These are phyloP conservation scores for Zygoascus biomembranicola DNA, from an alignment of 805 yeast species.

Conservation along the genomic window DNA sequence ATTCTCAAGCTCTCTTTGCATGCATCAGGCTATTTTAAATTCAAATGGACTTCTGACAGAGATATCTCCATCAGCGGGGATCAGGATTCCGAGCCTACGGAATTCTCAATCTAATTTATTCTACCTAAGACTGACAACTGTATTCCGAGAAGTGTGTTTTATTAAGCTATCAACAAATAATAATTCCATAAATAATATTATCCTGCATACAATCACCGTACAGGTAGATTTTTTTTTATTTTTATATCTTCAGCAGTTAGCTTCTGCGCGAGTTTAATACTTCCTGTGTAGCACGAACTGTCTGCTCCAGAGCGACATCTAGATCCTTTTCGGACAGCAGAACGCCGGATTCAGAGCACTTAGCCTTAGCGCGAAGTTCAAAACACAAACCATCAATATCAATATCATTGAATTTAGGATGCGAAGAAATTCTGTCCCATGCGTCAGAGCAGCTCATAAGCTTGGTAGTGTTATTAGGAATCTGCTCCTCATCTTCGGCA, in stretches of 20 bases:
- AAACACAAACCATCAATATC: slow-evolving; percentile 91
- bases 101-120: background rate
- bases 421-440: slow-evolving; percentile 93
- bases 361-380: slow-evolving; percentile 87
- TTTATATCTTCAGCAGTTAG: background rate
- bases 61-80: slow-evolving; percentile 1
- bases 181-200: background rate
- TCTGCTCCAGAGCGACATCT: slow-evolving; percentile 35
- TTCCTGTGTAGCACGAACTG: background rate
- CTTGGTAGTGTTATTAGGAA: slow-evolving; percentile 24
- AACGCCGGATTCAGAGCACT: slow-evolving; percentile 89
- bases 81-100: background rate
- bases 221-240: background rate
- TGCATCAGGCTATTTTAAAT: background rate
- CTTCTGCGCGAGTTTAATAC: background rate
- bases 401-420: slow-evolving; percentile 86
- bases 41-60: slow-evolving; percentile 2
- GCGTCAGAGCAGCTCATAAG: slow-evolving; percentile 75
- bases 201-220: background rate
- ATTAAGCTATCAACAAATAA: background rate
- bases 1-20: background rate
- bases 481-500: slow-evolving; percentile 21
- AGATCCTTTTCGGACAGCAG: slow-evolving; percentile 79
- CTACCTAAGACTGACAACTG: too few species aligned
- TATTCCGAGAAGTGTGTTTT: background rate